Evolutionary conservation across 495 filamentous ascomycete species (phyloP).

Genomic region (Elaphomyces granulatus): DNA sequence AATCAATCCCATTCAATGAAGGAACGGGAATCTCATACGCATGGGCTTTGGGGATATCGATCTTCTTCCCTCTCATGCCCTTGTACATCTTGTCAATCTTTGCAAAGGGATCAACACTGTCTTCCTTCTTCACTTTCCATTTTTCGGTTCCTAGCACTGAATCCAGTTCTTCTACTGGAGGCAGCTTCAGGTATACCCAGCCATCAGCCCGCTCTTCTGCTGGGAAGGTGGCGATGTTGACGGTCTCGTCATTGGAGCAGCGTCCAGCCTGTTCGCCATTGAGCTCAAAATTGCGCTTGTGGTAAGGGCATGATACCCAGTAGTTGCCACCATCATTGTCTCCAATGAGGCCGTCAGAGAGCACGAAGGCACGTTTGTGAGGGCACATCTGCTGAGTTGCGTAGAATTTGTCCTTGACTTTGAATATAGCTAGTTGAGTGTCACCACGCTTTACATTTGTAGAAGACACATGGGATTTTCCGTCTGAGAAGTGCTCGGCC

Average conservation of each 20-base stretch:
- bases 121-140: slow-evolving; percentile 71
- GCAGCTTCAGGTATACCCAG: slow-evolving; percentile 74
- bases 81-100: slow-evolving; percentile 54
- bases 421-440: slow-evolving; percentile 86
- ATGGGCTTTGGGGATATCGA: slow-evolving; percentile 33
- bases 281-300: slow-evolving; percentile 86
- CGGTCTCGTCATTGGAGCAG: slow-evolving; percentile 60
- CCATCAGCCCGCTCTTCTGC: slow-evolving; percentile 68
- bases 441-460: slow-evolving; percentile 73
- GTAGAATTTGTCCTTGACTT: slow-evolving; percentile 68
- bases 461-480: slow-evolving; percentile 48
- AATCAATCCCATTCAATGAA: slow-evolving; percentile 47
- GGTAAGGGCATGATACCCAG: slow-evolving; percentile 81
- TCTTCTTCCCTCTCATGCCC: slow-evolving; percentile 43
- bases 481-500: slow-evolving; percentile 56
- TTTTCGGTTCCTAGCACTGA: slow-evolving; percentile 61
- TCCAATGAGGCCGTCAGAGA: slow-evolving; percentile 81
- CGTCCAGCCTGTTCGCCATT: slow-evolving; percentile 49
- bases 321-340: slow-evolving; percentile 50
- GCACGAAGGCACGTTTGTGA: slow-evolving; percentile 83
- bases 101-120: slow-evolving; percentile 46
- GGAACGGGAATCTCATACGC: slow-evolving; percentile 27
- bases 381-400: slow-evolving; percentile 98
- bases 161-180: slow-evolving; percentile 76
- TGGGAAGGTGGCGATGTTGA: slow-evolving; percentile 79